Evolutionary conservation across 257 asterid species (phyloP), one percentile per base, ranked within the genome.

Genomic region (Leonotis leonurus): DNA sequence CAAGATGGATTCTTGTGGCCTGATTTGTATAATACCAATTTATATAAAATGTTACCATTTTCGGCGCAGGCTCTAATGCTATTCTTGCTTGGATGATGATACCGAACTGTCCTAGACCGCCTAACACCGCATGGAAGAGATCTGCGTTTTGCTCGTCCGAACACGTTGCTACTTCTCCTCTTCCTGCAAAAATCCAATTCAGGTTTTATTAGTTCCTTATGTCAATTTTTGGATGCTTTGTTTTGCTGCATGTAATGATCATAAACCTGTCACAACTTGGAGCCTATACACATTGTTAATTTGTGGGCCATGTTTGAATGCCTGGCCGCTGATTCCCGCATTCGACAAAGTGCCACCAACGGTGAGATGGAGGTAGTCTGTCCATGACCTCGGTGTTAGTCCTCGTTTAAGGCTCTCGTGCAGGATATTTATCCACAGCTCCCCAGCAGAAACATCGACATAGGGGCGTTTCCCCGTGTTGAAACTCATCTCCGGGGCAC

Each of bases 301-400:
- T 78, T 89, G 99, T 6, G 97, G 99, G 5, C 97, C 99, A 55
- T 93, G 88, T 53, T 44, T 55, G 77, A 93, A 89, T 7, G 99
- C 99, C 68, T 93, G 97, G 26, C 99, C 97, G 26, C 99, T 93
- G 54, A 93, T 79, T 46, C 99, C 99, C 3, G 89, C 99, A 56
- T 89, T 85, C 5, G 99, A 93, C 65, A 89, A 62, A 25, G 99
- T 93, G 13, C 99, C 99, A 7, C 99, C 99, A 22, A 93, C 90
- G 0, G 95, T 83, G 29, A 93, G 94, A 70, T 80, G 96, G 66
- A 93, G 94, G 76, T 93, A 93, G 71, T 89, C 95, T 1, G 97
- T 93, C 97, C 99, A 93, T 3, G 97, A 93, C 64, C 82, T 83
- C 10, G 99, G 99, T 0, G 99, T 48, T 7, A 93, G 76, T 5